These are phyloP conservation scores for Telfairia occidentalis DNA, from an alignment of 331 rosid genomes.

Conservation along the genomic window DNA sequence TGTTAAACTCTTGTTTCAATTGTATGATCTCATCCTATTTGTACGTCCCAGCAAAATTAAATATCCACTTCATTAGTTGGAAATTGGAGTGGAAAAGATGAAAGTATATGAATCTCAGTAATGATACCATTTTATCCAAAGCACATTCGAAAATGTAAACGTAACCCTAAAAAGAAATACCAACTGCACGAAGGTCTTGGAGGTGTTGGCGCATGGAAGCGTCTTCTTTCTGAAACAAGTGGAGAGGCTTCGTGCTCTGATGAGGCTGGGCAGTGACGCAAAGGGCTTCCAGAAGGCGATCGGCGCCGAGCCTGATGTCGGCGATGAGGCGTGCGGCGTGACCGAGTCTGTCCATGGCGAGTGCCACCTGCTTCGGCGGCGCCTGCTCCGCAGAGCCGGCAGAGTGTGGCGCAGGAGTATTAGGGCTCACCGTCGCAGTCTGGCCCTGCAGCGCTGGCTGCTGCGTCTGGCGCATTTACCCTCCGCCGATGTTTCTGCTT, in stretches of 20 bases:
- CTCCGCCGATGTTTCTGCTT: neutral
- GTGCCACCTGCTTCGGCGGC: conserved; percentile 88
- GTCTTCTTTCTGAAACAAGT: conserved; percentile 60
- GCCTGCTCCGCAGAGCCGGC: conserved; percentile 37
- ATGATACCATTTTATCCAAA: neutral
- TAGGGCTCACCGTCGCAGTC: conserved; percentile 16
- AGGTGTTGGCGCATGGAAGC: conserved; percentile 79
- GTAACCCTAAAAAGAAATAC: conserved; percentile 35
- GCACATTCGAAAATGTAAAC: neutral
- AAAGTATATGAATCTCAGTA: neutral
- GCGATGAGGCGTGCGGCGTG: conserved; percentile 76
- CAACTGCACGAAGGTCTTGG: conserved; percentile 66
- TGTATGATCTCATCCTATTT: neutral
- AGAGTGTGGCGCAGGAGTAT: conserved; percentile 8
- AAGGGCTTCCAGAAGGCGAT: conserved; percentile 82
- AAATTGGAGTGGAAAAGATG: no score
- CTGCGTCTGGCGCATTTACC: conserved; percentile 22
- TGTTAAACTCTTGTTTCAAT: neutral
- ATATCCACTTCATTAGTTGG: neutral
- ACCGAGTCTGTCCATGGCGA: conserved; percentile 69
- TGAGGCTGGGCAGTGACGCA: conserved; percentile 59
- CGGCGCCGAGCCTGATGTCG: conserved; percentile 75
- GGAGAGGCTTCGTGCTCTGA: conserved; percentile 54
- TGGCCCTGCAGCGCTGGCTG: conserved; percentile 14
- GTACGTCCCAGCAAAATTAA: neutral